These are phyloP conservation scores for Paraurostyla sp. DNA, from an alignment of 73 alveolate species.

Conservation along the genomic window DNA sequence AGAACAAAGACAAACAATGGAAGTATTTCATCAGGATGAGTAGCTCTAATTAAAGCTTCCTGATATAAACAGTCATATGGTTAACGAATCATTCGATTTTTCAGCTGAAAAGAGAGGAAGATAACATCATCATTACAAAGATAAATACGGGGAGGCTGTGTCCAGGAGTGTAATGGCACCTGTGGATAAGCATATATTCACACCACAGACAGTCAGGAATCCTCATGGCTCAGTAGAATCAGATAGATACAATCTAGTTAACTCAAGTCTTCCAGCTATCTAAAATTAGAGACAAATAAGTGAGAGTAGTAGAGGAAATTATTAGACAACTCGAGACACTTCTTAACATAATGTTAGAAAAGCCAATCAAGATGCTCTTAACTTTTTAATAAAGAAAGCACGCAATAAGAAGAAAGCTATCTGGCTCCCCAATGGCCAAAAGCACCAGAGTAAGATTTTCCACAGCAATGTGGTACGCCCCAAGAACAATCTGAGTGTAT, in stretches of 20 bases:
- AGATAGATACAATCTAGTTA: background rate
- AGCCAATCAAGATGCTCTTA: conserved; percentile 26
- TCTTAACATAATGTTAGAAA: background rate
- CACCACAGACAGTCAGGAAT: background rate
- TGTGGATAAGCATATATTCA: background rate
- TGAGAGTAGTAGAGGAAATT: conserved; percentile 40
- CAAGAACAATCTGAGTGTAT: background rate
- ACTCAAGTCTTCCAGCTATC: conserved; percentile 12
- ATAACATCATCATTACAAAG: background rate
- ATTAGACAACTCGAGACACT: conserved; percentile 23
- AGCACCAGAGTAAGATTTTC: background rate
- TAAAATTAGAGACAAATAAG: background rate
- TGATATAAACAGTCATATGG: background rate
- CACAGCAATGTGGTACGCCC: background rate
- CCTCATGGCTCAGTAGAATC: too few species aligned
- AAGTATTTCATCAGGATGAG: background rate
- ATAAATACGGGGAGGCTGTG: background rate
- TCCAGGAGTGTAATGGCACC: conserved; percentile 46
- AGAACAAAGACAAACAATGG: background rate
- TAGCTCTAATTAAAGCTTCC: conserved; percentile 4
- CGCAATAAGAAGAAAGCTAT: conserved; percentile 7
- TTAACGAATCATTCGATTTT: background rate
- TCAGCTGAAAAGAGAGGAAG: background rate
- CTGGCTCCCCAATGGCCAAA: conserved; percentile 31
- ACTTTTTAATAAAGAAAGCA: background rate